These are phyloP conservation scores for Trichothecium sympodiale DNA, from an alignment of 2,329 filamentous ascomycete genomes.

Conservation along the genomic window DNA sequence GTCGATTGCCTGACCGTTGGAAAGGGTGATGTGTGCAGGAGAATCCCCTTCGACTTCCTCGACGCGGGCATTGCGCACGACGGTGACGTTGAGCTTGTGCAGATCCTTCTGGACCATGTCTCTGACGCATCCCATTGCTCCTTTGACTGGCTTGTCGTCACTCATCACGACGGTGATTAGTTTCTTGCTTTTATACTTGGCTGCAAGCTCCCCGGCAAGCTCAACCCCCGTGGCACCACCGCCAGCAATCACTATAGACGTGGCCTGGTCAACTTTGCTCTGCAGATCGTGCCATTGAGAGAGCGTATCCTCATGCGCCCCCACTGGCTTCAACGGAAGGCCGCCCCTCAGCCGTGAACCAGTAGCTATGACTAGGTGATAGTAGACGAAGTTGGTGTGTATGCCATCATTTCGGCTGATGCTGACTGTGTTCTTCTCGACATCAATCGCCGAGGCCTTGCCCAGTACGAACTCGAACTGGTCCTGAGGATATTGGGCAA, in stretches of 20 bases:
- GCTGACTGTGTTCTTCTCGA: constrained; percentile 22
- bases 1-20: constrained; percentile 15
- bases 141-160: constrained; percentile 10
- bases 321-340: constrained; percentile 13
- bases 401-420: constrained; percentile 18
- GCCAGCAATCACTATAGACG: constrained; percentile 43
- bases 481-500: constrained; percentile 31
- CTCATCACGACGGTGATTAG: constrained; percentile 2
- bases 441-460: constrained; percentile 24
- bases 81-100: constrained; percentile 13
- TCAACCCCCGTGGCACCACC: constrained; percentile 47
- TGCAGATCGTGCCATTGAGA: constrained; percentile 7
- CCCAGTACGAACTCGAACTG: constrained; percentile 39
- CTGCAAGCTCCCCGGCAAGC: constrained; percentile 54
- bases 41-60: no score
- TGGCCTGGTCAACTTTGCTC: constrained; percentile 29
- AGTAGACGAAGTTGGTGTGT: constrained; percentile 31
- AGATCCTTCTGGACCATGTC: constrained; percentile 13
- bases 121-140: constrained; percentile 17
- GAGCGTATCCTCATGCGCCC: constrained; percentile 26
- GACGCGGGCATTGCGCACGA: constrained; percentile 22
- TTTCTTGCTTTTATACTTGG: constrained; percentile 98
- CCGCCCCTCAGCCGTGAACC: constrained; percentile 37
- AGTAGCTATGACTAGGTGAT: constrained; percentile 47
- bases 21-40: constrained; percentile 14